Evolutionary conservation across 177 flowering plant species (phyloP), one percentile per base, ranked within the genome.

Genomic region (Vitis hybrid): DNA sequence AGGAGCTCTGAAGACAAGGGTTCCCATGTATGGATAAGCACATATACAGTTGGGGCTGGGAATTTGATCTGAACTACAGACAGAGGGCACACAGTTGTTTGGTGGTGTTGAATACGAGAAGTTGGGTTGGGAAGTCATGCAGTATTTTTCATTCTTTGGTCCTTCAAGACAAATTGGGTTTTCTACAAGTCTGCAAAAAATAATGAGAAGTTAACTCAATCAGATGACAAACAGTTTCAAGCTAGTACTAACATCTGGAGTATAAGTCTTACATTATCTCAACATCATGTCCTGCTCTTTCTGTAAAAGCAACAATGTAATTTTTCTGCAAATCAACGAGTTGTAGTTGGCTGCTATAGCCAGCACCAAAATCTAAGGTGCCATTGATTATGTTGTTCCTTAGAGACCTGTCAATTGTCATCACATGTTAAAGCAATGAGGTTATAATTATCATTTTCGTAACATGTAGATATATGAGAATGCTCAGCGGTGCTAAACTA

Each of bases 1-100:
- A 64, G 82, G 76, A 70, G 78, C 81, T 69, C 85, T 84, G 79
- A 86, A 83, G 52, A 59, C 0, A 39, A 90, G 55, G 31, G 73
- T 74, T 51, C 92, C 92, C 12, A 68, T 70, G 82, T 79, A 90
- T 11, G 95, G 90, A 80, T 73, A 80, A 11, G 85, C 77, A 77
- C 92, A 90, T 66, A 50, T 53, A 66, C 95, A 88, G 50, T 62
- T 82, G 48, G 90, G 87, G 70, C 86, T 86, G 8, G 77, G 58
- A 48, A 60, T 60, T 70, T 79, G 79, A 55, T 68, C 72, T 10
- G 78, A 19, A 51, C 50, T 66, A 70, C 88, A 86, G 1, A 51
- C 15, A 31, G 15, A 13, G 1, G 76, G 57, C 1, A 19, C 3
- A 63, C 90, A 86, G 39, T 76, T 80, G 1, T 55, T 69, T 52